Evolutionary conservation across 2,329 filamentous ascomycete species (phyloP), one percentile per base, ranked within the genome.

Genomic region (Passalora sequoiae): DNA sequence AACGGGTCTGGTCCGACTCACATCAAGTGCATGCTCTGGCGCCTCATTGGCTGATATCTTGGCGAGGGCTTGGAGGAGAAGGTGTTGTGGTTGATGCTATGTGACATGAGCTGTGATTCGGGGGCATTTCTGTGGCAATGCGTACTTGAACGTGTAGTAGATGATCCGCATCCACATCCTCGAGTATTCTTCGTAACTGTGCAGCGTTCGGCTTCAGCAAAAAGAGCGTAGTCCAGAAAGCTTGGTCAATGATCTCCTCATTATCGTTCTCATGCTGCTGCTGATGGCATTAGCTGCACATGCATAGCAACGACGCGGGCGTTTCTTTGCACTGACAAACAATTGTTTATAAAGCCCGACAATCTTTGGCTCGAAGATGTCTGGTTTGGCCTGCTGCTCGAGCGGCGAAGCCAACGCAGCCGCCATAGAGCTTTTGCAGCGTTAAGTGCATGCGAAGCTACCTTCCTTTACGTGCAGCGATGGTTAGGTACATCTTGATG

Each of bases 221-320:
- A 66, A 98, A 98, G 69, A 98, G 89, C 67, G 96, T 92, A 54
- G 80, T 77, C 92, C 92, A 98, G 69, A 96, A 98, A 31, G 89
- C 91, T 48, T 95, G 88, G 1, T 86, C 78, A n/a, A n/a, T n/a
- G n/a, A n/a, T n/a, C 50, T 84, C 84, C 20, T 89, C 83, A 39
- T 72, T 67, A 46, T 80, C 77, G 48, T 84, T 76, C 42, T 81
- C 77, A 52, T 83, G 79, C 69, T 71, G n/a, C n/a, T n/a, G n/a
- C n/a, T n/a, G n/a, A n/a, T n/a, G n/a, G n/a, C n/a, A n/a, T n/a
- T n/a, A n/a, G n/a, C n/a, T n/a, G n/a, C n/a, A n/a, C n/a, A n/a
- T n/a, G n/a, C n/a, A n/a, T n/a, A n/a, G n/a, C n/a, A n/a, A n/a
- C n/a, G n/a, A n/a, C n/a, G n/a, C n/a, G n/a, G n/a, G n/a, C n/a